Percentiles rank a stretch among this genome's conserved stretches.
These are phyloP conservation scores for Aspergillus egyptiacus DNA, from an alignment of 495 filamentous ascomycete genomes.

Conservation along the genomic window DNA sequence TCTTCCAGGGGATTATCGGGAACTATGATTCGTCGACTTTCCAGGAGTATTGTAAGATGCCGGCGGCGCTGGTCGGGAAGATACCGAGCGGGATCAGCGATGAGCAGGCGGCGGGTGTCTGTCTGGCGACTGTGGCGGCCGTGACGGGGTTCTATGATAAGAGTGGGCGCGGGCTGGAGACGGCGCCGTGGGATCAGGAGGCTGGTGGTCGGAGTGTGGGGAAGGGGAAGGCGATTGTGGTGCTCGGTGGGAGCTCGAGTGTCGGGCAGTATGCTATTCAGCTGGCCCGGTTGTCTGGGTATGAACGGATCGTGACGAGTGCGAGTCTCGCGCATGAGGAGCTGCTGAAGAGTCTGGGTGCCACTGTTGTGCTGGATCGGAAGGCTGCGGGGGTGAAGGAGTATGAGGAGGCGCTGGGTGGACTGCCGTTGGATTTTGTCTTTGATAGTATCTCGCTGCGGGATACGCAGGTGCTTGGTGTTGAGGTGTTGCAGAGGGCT, in stretches of 20 bases:
- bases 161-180: conserved; percentile 12
- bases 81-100: conserved; percentile 35
- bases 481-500: conserved; percentile 12
- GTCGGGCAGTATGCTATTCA: conserved; percentile 42
- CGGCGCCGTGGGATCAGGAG: conserved; percentile 18
- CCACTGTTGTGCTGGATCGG: conserved; percentile 23
- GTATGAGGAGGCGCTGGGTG: conserved; percentile 9
- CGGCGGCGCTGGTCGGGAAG: conserved; percentile 20
- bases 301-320: conserved; percentile 38
- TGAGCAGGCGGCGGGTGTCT: conserved; percentile 37
- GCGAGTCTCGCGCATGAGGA: conserved; percentile 39
- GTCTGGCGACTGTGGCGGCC: conserved; percentile 32
- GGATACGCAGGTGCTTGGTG: conserved; percentile 15
- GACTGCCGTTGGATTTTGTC: conserved; percentile 12
- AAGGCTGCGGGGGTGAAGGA: conserved; percentile 2
- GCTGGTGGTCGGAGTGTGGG: conserved; percentile 26
- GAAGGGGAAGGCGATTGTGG: conserved; percentile 27
- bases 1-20: conserved; percentile 24
- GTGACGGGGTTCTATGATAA: conserved; percentile 29
- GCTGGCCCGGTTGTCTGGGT: conserved; percentile 36
- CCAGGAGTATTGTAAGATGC: conserved; percentile 33
- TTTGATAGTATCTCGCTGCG: conserved; percentile 15
- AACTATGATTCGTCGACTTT: conserved; percentile 35
- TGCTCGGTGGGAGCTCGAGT: conserved; percentile 43
- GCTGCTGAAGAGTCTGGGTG: conserved; percentile 39